phyloP scores from a whole-genome alignment of 257 asterid genomes.

The Catharanthus roseus region DNA sequence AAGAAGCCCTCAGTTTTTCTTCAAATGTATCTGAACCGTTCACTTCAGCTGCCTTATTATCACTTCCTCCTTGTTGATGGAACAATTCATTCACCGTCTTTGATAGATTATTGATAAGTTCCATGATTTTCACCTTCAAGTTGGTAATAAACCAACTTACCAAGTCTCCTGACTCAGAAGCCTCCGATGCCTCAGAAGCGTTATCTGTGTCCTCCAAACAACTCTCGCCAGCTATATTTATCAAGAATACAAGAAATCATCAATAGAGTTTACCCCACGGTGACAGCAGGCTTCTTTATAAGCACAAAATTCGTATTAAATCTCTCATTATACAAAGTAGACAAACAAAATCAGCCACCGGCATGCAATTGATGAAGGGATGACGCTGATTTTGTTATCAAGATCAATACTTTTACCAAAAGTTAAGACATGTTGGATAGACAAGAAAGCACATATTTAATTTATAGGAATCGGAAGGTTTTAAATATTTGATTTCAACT shows the following conservation, averaged over 20 bases:
- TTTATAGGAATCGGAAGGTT: not conserved
- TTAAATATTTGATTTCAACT: not conserved
- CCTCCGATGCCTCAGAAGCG: conserved; percentile 20
- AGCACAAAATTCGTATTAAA: not conserved
- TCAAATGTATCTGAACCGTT: conserved; percentile 21
- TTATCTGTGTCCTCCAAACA: conserved; percentile 18
- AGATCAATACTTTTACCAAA: not conserved
- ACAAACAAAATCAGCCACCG: not conserved
- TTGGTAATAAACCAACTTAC: conserved; percentile 37
- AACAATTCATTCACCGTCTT: conserved; percentile 36
- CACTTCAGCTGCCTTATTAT: conserved; percentile 16
- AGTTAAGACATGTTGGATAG: not conserved
- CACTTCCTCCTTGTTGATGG: conserved; percentile 20
- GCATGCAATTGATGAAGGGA: not conserved
- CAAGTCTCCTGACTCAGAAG: conserved; percentile 25
- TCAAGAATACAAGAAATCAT: not conserved
- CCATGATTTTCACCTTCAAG: conserved; percentile 39
- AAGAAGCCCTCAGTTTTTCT: conserved; percentile 45
- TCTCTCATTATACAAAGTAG: not conserved
- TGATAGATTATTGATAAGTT: conserved; percentile 37
- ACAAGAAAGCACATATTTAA: not conserved
- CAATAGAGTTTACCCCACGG: no score
- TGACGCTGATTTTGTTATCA: not conserved
- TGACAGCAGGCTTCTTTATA: not conserved
- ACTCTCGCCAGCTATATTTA: conserved; percentile 25